Percentiles rank a stretch among this genome's conserved stretches.
These are phyloP conservation scores for Coemansia sp. DNA, from an alignment of 192 early-diverging fungal species.

Conservation along the genomic window DNA sequence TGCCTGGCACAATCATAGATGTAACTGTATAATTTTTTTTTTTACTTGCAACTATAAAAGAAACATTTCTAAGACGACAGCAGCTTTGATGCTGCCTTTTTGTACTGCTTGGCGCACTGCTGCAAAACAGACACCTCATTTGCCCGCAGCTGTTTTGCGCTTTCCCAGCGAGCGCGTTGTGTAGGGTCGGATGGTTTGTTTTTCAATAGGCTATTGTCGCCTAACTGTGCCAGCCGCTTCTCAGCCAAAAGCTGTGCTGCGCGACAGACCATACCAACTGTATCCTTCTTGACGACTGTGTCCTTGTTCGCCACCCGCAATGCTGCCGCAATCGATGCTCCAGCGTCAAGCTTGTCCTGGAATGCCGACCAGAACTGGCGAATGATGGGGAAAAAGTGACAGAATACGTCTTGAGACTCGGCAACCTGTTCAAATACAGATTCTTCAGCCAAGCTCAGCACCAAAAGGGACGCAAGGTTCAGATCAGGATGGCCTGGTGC, in stretches of 20 bases:
- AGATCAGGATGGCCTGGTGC: conserved; percentile 37
- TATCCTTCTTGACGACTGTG: conserved; percentile 17
- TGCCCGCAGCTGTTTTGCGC: conserved; percentile 27
- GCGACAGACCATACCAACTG: conserved; percentile 25
- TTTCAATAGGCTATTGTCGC: conserved; percentile 18
- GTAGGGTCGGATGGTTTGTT: conserved; percentile 3
- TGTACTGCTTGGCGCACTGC: conserved; percentile 35
- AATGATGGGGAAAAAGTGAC: conserved; percentile 38
- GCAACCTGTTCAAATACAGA: conserved; percentile 25
- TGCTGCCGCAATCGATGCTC: conserved; percentile 28
- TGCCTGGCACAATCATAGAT: neutral
- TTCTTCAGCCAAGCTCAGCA: conserved; percentile 31
- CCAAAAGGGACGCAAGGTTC: conserved; percentile 23
- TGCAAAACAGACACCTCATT: conserved; percentile 32
- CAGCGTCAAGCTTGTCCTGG: conserved; percentile 39
- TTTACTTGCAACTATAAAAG: neutral
- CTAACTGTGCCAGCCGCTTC: conserved; percentile 16
- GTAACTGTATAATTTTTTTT: neutral
- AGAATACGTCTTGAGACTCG: conserved; percentile 15
- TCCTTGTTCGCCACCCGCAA: conserved; percentile 37
- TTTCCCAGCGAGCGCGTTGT: conserved; percentile 24
- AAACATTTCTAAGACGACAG: neutral
- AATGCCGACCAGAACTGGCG: conserved; percentile 35
- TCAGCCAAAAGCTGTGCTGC: conserved; percentile 19
- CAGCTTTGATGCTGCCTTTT: conserved; percentile 24